Percentiles rank a stretch among this genome's conserved stretches.
These are phyloP conservation scores for Baorangia bicolor DNA, from an alignment of 768 basidiomycete species.

Conservation along the genomic window DNA sequence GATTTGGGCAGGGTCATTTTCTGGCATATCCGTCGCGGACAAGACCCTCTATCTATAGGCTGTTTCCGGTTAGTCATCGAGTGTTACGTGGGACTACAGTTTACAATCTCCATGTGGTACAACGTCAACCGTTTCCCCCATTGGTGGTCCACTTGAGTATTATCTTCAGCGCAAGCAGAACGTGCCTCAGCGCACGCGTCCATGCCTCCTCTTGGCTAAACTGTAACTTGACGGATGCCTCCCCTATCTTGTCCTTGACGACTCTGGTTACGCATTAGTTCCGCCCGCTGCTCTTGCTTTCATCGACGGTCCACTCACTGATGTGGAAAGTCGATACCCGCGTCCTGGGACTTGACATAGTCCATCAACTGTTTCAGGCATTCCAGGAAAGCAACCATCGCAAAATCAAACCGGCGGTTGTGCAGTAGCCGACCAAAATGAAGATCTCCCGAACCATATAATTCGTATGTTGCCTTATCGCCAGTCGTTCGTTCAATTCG, in stretches of 20 bases:
- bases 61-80: not conserved
- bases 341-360: slow-evolving; percentile 72
- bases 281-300: not conserved
- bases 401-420: slow-evolving; percentile 93
- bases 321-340: slow-evolving; percentile 76
- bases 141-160: slow-evolving; percentile 85
- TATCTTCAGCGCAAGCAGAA: slow-evolving; percentile 85
- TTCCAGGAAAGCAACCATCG: slow-evolving; percentile 95
- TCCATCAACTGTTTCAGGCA: slow-evolving; percentile 92
- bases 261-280: slow-evolving; percentile 49
- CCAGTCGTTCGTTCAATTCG: slow-evolving; percentile 81
- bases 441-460: slow-evolving; percentile 93
- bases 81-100: not conserved
- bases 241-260: slow-evolving; percentile 92
- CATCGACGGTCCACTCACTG: slow-evolving; percentile 56
- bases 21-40: not conserved
- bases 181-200: slow-evolving; percentile 91
- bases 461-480: slow-evolving; percentile 83
- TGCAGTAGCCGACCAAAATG: slow-evolving; percentile 87
- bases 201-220: slow-evolving; percentile 95
- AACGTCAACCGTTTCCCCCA: slow-evolving; percentile 58
- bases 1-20: not conserved
- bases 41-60: not conserved
- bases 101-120: too few relatives aligned
- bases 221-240: slow-evolving; percentile 90